These are phyloP conservation scores for Lecanoromycetidae sp. DNA, from an alignment of 2,329 filamentous ascomycete genomes.

Conservation along the genomic window DNA sequence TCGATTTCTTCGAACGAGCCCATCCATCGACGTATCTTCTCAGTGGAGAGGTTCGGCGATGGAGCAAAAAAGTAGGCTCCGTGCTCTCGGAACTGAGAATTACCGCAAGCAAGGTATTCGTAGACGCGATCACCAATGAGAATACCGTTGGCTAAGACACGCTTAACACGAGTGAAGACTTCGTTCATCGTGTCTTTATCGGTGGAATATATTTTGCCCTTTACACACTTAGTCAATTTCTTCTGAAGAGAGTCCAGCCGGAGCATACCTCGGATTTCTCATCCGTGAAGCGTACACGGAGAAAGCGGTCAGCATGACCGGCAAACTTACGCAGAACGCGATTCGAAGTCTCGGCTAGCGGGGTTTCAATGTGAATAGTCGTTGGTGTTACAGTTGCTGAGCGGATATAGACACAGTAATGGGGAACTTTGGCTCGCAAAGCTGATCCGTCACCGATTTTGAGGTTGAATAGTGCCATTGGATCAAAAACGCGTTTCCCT, in stretches of 20 bases:
- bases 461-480: constrained; percentile 58
- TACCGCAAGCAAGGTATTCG: constrained; percentile 86
- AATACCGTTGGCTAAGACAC: constrained; percentile 66
- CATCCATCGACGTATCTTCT: constrained; percentile 75
- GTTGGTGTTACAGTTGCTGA: constrained; percentile 75
- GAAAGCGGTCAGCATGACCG: constrained; percentile 61
- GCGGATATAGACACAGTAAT: constrained; percentile 62
- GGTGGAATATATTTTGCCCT: constrained; percentile 49
- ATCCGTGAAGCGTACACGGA: constrained; percentile 81
- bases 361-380: constrained; percentile 64
- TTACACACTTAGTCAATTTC: constrained; percentile 21
- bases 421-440: constrained; percentile 44
- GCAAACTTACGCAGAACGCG: constrained; percentile 65
- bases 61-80: constrained; percentile 88
- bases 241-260: constrained; percentile 1
- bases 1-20: constrained; percentile 71
- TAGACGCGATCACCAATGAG: constrained; percentile 69
- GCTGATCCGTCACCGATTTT: constrained; percentile 32
- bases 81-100: constrained; percentile 85
- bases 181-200: constrained; percentile 50
- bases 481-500: constrained; percentile 50
- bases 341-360: constrained; percentile 76
- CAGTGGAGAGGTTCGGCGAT: constrained; percentile 52
- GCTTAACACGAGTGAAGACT: constrained; percentile 61
- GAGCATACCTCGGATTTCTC: constrained; percentile 47